Conservation (phyloP, 352 stramenopile genomes). For the Thalassiosira exigua region DNA sequence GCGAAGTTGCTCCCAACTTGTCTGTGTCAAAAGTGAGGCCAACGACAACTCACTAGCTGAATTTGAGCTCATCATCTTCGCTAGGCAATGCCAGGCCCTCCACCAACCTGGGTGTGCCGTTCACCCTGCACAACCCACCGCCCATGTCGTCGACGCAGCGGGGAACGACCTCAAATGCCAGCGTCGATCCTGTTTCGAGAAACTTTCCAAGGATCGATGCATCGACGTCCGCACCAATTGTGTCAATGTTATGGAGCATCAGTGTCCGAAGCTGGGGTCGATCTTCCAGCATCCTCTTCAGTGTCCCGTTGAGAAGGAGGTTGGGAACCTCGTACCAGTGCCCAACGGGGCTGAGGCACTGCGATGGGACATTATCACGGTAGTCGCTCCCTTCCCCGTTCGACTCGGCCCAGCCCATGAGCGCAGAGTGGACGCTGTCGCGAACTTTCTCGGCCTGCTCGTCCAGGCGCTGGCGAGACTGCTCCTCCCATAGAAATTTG, state of each 20-base stretch:
- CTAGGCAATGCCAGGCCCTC: constrained; percentile 54
- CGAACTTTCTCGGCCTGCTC: constrained; percentile 71
- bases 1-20: too few species aligned
- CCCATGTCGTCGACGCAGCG: constrained; percentile 70
- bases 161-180: constrained; percentile 70
- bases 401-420: constrained; percentile 62
- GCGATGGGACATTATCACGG: constrained; percentile 59
- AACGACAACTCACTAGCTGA: constrained; percentile 56
- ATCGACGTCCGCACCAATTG: constrained; percentile 68
- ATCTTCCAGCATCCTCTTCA: constrained; percentile 56
- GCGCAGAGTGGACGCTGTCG: constrained; percentile 52
- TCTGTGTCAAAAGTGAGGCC: not conserved
- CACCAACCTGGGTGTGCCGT: constrained; percentile 56
- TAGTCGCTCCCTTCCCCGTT: constrained; percentile 67
- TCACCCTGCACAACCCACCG: constrained; percentile 64
- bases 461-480: constrained; percentile 63
- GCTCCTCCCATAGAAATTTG: constrained; percentile 69
- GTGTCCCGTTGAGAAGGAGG: constrained; percentile 66
- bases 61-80: constrained; percentile 72
- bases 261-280: constrained; percentile 67
- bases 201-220: constrained; percentile 63
- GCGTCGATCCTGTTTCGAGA: constrained; percentile 42
- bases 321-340: constrained; percentile 77
- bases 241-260: constrained; percentile 80
- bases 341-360: constrained; percentile 69